Evolutionary conservation across 768 basidiomycete species (phyloP), one percentile per base, ranked within the genome.

Genomic region (Suillus spraguei): DNA sequence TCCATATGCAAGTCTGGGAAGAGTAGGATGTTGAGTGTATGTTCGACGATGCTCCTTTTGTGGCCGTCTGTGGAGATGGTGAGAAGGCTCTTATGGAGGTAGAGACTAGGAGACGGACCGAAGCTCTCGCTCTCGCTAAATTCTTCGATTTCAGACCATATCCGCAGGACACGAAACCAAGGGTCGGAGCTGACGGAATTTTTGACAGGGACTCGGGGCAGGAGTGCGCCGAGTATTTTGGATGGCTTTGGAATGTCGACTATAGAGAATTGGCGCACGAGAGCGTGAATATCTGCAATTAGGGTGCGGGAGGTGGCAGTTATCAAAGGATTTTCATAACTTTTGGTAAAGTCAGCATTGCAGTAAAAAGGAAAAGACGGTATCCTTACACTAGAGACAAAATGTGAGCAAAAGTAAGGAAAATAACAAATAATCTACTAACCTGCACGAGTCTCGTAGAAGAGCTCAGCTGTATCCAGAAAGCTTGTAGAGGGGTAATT

Each of bases 51-150:
- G 47, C 84, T 84, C 74, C 85, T 88, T 63, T 85, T 83, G 69
- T 89, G 86, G 22, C 91, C 90, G 72, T 92, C 92, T 93, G 63
- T 28, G 60, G 35, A 33, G 5, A 52, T 60, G 53, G 41, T 42
- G 5, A 44, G 50, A 52, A 2, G 28, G 9, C 49, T 52, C 4
- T 32, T 49, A 20, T 52, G 50, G 17, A 17, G 2, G 50, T 17
- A 28, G 24, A 63, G 42, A 44, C 68, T 72, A 62, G 42, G 59
- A 32, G 9, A 76, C 82, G 63, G 69, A 91, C 92, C 91, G 71
- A 92, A 94, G 17, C 86, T 88, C 69, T 93, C 91, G 70, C 82
- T 89, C 75, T 94, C 92, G 68, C 84, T 89, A 55, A 92, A 79
- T 65, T 93, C 90, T 44, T 85, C 84, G 47, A 93, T 79, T 68